A percentile compares a stretch with the other conserved stretches of the same genome.
These are phyloP conservation scores for Biscogniauxia marginata DNA, from an alignment of 2,329 filamentous ascomycete species.

Conservation along the genomic window DNA sequence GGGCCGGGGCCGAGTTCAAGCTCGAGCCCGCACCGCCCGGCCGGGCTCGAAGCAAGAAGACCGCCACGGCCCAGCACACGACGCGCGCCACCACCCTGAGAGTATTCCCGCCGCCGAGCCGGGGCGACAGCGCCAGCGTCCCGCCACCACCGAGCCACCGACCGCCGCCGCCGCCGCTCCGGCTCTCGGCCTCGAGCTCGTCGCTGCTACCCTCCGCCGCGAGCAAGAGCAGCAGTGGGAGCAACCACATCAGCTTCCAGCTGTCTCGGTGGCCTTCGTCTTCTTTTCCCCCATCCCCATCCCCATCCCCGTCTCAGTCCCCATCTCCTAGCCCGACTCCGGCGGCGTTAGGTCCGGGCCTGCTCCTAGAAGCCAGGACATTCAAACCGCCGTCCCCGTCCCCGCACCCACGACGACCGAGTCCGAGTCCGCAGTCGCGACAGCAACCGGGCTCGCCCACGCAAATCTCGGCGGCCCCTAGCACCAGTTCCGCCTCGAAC, in stretches of 20 bases:
- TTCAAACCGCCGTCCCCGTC: neutral
- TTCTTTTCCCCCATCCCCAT: neutral
- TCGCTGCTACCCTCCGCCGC: neutral
- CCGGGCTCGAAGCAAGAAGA: neutral
- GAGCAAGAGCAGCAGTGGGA: neutral
- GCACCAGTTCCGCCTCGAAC: neutral
- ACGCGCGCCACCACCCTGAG: neutral
- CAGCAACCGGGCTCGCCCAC: too few species aligned
- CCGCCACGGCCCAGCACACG: neutral
- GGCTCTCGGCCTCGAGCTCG: neutral
- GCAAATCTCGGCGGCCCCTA: neutral
- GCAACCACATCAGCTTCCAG: constrained; percentile 19
- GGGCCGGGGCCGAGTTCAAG: constrained; percentile 12
- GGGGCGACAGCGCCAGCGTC: neutral
- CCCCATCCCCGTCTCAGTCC: neutral
- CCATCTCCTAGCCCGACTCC: neutral
- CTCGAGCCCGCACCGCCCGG: constrained; percentile 21
- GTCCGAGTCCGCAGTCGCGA: too few species aligned
- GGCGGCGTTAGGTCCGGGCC: neutral
- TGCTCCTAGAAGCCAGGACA: neutral
- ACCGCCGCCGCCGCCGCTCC: too few species aligned
- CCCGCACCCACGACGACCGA: neutral
- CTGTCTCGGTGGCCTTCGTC: constrained; percentile 6
- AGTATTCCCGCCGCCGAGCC: neutral
- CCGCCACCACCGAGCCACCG: neutral